Evolutionary conservation across 176 grass and related monocot species (phyloP), one percentile per base, ranked within the genome.

Genomic region (Musa troglodytarum): DNA sequence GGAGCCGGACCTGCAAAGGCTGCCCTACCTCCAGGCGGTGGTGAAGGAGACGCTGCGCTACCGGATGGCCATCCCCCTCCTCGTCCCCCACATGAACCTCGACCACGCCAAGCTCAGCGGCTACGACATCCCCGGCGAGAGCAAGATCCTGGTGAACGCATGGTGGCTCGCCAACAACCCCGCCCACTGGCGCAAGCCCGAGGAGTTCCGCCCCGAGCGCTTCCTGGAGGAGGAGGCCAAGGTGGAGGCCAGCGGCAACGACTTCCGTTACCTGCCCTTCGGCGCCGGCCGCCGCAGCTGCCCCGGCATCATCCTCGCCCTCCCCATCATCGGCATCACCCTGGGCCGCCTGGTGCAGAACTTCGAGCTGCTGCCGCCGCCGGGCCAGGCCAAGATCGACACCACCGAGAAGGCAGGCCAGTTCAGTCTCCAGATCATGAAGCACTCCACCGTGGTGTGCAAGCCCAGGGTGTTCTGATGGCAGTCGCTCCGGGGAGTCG

Each of bases 101-200:
- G 20, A 73, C 52, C 51, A 73, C 71, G 71, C 71, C 71, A 73
- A 28, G 71, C 71, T 73, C 71, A 22, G 0, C 22, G 71, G 20
- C 71, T 73, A 8, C 51, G 71, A 73, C 52, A 28, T 73, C 52
- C 71, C 71, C 52, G 71, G 51, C 71, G 71, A 73, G 71, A 73
- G 71, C 71, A 73, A 73, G 71, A 73, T 73, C 52, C 71, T 73
- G 9, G 71, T 73, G 21, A 73, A 73, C 71, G 71, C 71, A 20
- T 73, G 71, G 71, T 73, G 71, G 71, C 52, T 73, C 3, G 71
- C 71, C 71, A 73, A 73, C 52, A 55, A 73, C 71, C 71, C 71
- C 52, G 71, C 71, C 22, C 71, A 24, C 29, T 73, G 71, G 71
- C 9, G 4, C 17, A 26, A 55, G 11, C 71, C 71, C 52, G 71